phyloP scores from a whole-genome alignment of 2,329 filamentous ascomycete genomes.

The Pyrenochaeta sp. region DNA sequence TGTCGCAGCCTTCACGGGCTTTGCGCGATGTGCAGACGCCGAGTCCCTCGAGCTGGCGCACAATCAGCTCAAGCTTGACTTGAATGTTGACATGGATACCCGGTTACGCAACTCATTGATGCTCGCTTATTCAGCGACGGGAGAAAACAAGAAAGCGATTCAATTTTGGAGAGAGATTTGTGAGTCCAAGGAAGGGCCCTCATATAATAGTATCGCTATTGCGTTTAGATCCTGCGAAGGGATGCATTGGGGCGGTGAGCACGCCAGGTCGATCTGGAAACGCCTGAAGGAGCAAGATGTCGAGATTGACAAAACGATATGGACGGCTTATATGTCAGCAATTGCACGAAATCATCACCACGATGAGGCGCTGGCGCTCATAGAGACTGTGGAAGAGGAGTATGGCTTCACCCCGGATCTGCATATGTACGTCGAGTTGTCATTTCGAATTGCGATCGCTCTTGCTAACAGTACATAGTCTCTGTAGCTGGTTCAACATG shows the following conservation, averaged over 20 bases:
- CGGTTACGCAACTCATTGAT: constrained; percentile 84
- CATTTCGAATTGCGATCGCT: neutral
- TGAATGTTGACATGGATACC: constrained; percentile 79
- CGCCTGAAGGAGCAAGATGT: constrained; percentile 78
- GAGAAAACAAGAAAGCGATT: constrained; percentile 71
- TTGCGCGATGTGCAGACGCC: constrained; percentile 67
- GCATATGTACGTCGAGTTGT: constrained; percentile 69
- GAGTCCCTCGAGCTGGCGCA: constrained; percentile 79
- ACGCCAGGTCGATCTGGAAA: constrained; percentile 70
- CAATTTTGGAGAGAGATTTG: constrained; percentile 86
- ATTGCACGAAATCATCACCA: constrained; percentile 76
- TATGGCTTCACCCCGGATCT: constrained; percentile 73
- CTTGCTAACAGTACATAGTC: constrained; percentile 55
- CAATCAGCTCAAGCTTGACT: constrained; percentile 94
- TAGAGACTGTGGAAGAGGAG: constrained; percentile 72
- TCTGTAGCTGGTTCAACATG: constrained; percentile 80
- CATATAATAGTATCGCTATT: constrained; percentile 79
- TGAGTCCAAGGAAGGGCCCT: constrained; percentile 84
- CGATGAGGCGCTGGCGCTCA: constrained; percentile 70
- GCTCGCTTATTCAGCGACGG: constrained; percentile 80
- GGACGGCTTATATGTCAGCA: constrained; percentile 78
- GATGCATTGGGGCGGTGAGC: constrained; percentile 55
- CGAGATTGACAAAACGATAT: constrained; percentile 76
- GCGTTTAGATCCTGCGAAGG: constrained; percentile 82
- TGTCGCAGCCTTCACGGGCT: constrained; percentile 76